Evolutionary conservation across 1,139 yeast species (phyloP), one percentile per base, ranked within the genome.

Genomic region (Candida labiduridarum): DNA sequence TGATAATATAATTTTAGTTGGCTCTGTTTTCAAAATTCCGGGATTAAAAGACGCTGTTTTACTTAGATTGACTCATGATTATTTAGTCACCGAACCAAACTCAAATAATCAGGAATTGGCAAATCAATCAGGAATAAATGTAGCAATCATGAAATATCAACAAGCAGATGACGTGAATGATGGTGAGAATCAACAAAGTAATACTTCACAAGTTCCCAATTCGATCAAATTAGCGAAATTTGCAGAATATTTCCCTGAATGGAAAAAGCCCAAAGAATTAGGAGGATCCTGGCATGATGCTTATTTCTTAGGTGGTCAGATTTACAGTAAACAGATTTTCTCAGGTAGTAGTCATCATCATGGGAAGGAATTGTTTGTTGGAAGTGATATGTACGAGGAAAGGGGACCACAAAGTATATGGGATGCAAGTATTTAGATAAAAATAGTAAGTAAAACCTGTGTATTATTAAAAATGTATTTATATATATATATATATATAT

Each of bases 201-300:
- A 53, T 11, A 68, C 71, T 44, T 64, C 64, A 16, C 97, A 92
- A 68, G 92, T 87, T 1, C 98, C 98, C 15, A 83, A 85, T 18
- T 76, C 84, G 11, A 80, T 92, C 49, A 84, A 80, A 58, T 65
- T 84, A 48, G 84, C 86, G 31, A 87, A 86, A 60, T 79, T 83
- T 64, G 96, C 97, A 0, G 98, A 92, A 47, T 92, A 94, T 67
- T 94, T 94, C 69, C 90, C 96, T 0, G 97, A 90, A 59, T 94
- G 98, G 98, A 92, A 92, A 68, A 85, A 85, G 59, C 81, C 83
- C 42, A 74, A 74, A 60, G 78, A 72, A 40, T 59, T 53, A 45
- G 90, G 89, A 2, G 87, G 87, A 8, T 72, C 78, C 27, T 79
- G 83, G 82, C 85, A 87, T 54, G 94, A 89, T 58, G 71, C 71